Evolutionary conservation across 495 filamentous ascomycete genomes (phyloP), one percentile per base, ranked within the genome.

Genomic region (Talaromyces proteolyticus): DNA sequence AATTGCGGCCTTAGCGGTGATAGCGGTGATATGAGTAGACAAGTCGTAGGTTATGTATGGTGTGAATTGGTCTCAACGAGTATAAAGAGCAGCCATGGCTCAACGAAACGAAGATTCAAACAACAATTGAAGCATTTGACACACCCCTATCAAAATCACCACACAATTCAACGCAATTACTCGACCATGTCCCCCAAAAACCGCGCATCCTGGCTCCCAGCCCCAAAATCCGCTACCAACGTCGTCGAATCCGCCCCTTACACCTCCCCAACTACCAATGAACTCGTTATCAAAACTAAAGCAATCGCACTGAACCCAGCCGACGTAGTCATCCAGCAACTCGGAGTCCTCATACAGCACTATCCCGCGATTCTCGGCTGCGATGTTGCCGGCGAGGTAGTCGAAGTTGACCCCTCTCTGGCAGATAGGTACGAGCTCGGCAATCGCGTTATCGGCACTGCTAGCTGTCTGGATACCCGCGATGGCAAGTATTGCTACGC

Each of bases 351-450:
- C 7, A 7, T 41, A 7, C 12, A 10, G 10, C n/a, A 41, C 12
- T 41, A 41, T 48, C 55, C 19, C 34, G 57, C 56, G 14, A 69
- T 74, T 23, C 64, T 73, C n/a, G 73, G 73, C n/a, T 63, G 69
- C 42, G 72, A 75, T 48, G 67, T 71, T 58, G 62, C 64, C 34
- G 72, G 72, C 2, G 58, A 64, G 8, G 64, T 75, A 11, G 57
- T 66, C 6, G 42, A 56, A 7, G 54, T 70, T 4, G 71, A 70
- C 0, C 29, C 56, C 0, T 47, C 40, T 7, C 66, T 75, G 2
- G 57, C 55, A 10, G 50, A 55, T 21, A 25, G 42, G 6, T 55
- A 56, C 42, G 54, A 57, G 26, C 12, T 49, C 5, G 60, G 60
- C n/a, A 53, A 61, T 29, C 55, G 60, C 16, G 60, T 63, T 17